Conservation (phyloP, 1,284 basidiomycete species). For the Ceratobasidium sp. region DNA sequence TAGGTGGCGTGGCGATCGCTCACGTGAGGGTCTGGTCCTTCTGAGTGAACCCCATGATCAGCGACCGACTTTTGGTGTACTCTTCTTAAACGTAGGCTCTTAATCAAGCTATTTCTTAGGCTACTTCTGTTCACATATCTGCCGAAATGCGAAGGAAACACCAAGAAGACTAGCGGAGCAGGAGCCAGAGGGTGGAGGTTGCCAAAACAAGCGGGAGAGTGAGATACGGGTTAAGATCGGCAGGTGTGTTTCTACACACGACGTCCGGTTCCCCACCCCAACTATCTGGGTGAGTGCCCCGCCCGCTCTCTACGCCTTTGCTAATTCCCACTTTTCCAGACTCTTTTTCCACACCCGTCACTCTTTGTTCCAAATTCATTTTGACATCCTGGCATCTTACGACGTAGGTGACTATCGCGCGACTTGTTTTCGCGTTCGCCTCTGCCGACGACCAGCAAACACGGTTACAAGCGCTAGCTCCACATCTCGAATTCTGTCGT, state of each 20-base stretch:
- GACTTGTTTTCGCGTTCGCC: constrained; percentile 6
- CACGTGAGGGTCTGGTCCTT: not conserved
- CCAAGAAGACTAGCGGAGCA: too few species aligned
- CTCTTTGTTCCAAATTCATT: not conserved
- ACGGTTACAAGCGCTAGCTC: not conserved
- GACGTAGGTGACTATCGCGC: not conserved
- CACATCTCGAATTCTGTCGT: constrained; percentile 31
- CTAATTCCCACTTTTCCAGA: not conserved
- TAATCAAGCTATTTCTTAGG: not conserved
- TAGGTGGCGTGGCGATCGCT: not conserved
- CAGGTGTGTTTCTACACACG: not conserved
- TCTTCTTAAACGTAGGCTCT: not conserved
- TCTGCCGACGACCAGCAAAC: not conserved
- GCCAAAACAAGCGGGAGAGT: not conserved
- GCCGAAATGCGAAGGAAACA: too few species aligned
- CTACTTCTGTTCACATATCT: too few species aligned
- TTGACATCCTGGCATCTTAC: too few species aligned
- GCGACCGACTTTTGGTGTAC: not conserved
- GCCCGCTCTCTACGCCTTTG: not conserved
- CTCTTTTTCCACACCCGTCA: not conserved
- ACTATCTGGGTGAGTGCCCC: not conserved
- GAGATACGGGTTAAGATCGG: not conserved
- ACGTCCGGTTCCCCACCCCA: too few species aligned
- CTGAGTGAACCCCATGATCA: not conserved
- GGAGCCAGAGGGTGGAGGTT: not conserved